Conservation (phyloP, 208 protist species). For the Trypanosoma platydactyli region DNA sequence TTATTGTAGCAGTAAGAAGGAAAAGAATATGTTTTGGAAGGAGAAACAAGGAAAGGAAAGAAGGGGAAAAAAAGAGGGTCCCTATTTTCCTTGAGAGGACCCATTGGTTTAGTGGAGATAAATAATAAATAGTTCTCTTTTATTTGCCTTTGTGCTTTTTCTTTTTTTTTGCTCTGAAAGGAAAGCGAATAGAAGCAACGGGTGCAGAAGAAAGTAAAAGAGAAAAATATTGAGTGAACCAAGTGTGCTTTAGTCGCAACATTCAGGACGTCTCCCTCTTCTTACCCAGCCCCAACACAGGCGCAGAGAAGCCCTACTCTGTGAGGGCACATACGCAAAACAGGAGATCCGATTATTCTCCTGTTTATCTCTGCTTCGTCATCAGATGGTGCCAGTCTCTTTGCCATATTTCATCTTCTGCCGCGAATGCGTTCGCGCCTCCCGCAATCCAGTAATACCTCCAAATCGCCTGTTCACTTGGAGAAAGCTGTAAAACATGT, state of each 20-base stretch:
- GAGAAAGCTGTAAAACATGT: constrained; percentile 91
- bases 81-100: too few species aligned
- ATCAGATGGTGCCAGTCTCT: constrained; percentile 54
- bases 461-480: constrained; percentile 71
- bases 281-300: too few species aligned
- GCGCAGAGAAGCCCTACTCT: too few species aligned
- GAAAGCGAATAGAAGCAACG: not conserved
- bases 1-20: too few species aligned
- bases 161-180: not conserved
- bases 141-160: not conserved
- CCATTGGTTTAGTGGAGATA: too few species aligned
- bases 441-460: constrained; percentile 69
- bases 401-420: constrained; percentile 88
- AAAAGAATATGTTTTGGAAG: too few species aligned
- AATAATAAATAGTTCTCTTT: not conserved
- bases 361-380: not conserved
- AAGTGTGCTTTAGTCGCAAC: too few species aligned
- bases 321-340: too few species aligned
- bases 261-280: too few species aligned
- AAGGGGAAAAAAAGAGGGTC: not conserved
- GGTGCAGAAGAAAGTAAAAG: not conserved
- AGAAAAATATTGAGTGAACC: not conserved
- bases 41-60: too few species aligned
- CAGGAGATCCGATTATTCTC: too few species aligned
- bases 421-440: constrained; percentile 62